Evolutionary conservation across 1,284 basidiomycete genomes (phyloP).

Genomic region (Cutaneotrichosporon spelunceum): DNA sequence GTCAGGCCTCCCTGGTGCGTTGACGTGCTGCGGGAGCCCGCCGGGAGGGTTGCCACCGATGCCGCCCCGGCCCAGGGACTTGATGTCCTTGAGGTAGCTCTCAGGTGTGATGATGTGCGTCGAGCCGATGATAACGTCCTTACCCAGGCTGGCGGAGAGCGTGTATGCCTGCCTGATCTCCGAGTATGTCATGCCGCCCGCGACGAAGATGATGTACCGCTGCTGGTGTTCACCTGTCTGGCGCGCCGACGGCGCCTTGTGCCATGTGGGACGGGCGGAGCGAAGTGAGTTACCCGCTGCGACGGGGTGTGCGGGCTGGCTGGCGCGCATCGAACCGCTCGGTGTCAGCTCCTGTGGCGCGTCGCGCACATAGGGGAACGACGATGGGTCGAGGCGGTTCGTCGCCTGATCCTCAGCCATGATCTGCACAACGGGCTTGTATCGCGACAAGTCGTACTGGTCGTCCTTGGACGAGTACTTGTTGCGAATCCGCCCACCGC

Average conservation of each 20-base stretch:
- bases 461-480: conserved; percentile 67
- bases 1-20: conserved; percentile 52
- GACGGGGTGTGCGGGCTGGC: neutral
- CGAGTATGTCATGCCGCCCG: conserved; percentile 94
- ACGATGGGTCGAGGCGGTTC: conserved; percentile 67
- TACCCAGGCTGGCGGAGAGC: conserved; percentile 68
- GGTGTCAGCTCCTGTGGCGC: conserved; percentile 60
- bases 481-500: conserved; percentile 74
- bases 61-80: conserved; percentile 73
- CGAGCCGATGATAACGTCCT: conserved; percentile 90
- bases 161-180: conserved; percentile 88
- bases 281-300: conserved; percentile 60
- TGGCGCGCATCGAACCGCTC: conserved; percentile 11
- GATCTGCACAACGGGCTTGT: conserved; percentile 78
- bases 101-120: conserved; percentile 83
- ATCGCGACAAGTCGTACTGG: conserved; percentile 93
- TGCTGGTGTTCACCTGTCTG: conserved; percentile 57
- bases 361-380: conserved; percentile 91
- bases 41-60: conserved; percentile 67
- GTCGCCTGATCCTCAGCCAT: conserved; percentile 83
- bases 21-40: conserved; percentile 57
- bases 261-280: conserved; percentile 75
- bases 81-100: conserved; percentile 79
- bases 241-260: conserved; percentile 55
- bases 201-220: conserved; percentile 85